phyloP scores from a whole-genome alignment of 192 early-diverging fungal genomes.

The Coemansia sp. region DNA sequence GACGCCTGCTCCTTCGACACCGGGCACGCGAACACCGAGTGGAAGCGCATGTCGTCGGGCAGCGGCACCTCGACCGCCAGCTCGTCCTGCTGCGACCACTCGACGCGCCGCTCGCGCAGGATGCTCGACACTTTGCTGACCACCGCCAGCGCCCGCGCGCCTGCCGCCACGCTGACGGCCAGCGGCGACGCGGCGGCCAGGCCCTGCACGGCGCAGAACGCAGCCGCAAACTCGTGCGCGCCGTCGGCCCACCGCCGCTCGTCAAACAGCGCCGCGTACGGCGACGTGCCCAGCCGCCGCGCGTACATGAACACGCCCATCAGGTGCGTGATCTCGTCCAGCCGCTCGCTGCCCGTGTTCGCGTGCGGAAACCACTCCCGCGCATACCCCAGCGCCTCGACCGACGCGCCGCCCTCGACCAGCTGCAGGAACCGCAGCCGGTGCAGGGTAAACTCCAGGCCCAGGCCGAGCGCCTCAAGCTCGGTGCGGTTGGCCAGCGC shows the following conservation, averaged over 20 bases:
- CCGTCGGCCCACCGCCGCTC: slow-evolving; percentile 47
- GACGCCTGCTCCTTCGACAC: slow-evolving; percentile 95
- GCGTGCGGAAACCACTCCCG: slow-evolving; percentile 71
- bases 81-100: slow-evolving; percentile 93
- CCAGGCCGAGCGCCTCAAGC: slow-evolving; percentile 58
- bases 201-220: slow-evolving; percentile 41
- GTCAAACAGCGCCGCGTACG: slow-evolving; percentile 61
- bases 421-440: slow-evolving; percentile 79
- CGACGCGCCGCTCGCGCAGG: slow-evolving; percentile 81
- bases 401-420: slow-evolving; percentile 44
- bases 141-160: slow-evolving; percentile 85
- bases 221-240: slow-evolving; percentile 23
- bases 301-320: slow-evolving; percentile 62
- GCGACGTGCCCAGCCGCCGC: slow-evolving; percentile 71
- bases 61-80: slow-evolving; percentile 93
- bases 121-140: slow-evolving; percentile 91
- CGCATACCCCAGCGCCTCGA: slow-evolving; percentile 79
- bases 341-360: slow-evolving; percentile 1
- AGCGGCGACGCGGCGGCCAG: slow-evolving; percentile 36
- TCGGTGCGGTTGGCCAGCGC: slow-evolving; percentile 61
- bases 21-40: slow-evolving; percentile 96
- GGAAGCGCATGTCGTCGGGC: slow-evolving; percentile 83
- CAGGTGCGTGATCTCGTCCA: slow-evolving; percentile 56
- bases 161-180: slow-evolving; percentile 67
- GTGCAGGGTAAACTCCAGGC: slow-evolving; percentile 90